phyloP scores from a whole-genome alignment of 345 rosid genomes.

The Melaleuca alternifolia region DNA sequence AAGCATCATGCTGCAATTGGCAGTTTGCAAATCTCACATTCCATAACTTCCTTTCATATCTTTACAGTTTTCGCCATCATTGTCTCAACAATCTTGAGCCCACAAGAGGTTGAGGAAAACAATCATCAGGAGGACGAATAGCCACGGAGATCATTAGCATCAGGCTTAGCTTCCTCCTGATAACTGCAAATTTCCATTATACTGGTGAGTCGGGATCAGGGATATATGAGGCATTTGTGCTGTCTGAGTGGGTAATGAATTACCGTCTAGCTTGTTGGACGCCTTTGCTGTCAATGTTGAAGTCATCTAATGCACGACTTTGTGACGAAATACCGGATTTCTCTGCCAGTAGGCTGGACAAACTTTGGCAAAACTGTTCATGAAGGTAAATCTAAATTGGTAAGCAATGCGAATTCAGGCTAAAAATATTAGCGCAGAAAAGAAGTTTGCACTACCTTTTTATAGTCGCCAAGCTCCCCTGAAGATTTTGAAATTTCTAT shows the following conservation, averaged over 20 bases:
- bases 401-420: background rate
- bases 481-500: slow-evolving; percentile 78
- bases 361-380: slow-evolving; percentile 69
- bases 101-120: background rate
- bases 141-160: background rate
- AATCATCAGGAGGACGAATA: background rate
- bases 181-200: slow-evolving; percentile 2
- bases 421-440: background rate
- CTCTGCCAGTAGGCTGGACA: slow-evolving; percentile 49
- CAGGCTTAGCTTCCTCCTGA: background rate
- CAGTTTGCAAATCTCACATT: background rate
- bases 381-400: background rate
- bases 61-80: background rate
- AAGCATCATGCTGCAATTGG: background rate
- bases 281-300: background rate
- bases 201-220: background rate
- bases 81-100: background rate
- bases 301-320: slow-evolving; percentile 8
- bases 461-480: slow-evolving; percentile 50
- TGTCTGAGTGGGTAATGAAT: background rate
- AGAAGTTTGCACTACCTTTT: slow-evolving; percentile 31
- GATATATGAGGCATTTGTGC: background rate
- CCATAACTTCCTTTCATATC: background rate
- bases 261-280: slow-evolving; percentile 20
- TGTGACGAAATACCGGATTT: slow-evolving; percentile 19